These are phyloP conservation scores for Theileria parva DNA, from an alignment of 169 alveolate species.

Conservation along the genomic window DNA sequence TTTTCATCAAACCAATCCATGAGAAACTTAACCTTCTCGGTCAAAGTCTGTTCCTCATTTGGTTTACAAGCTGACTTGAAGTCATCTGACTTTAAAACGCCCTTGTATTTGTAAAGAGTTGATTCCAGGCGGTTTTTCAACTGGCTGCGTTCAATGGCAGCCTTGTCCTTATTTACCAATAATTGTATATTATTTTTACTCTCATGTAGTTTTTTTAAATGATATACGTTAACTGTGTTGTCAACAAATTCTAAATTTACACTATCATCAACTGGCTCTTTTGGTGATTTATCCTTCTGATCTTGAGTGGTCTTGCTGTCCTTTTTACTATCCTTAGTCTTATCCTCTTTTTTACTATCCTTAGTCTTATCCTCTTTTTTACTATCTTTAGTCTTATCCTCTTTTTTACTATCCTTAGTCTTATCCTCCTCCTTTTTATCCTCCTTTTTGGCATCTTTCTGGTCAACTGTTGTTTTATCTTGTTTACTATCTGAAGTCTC, in stretches of 20 bases:
- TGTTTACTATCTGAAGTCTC: constrained; percentile 4
- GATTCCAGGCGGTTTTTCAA: constrained; percentile 48
- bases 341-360: constrained; percentile 3
- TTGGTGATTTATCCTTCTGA: not conserved
- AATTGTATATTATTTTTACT: constrained; percentile 14
- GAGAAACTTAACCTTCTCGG: constrained; percentile 4
- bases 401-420: not conserved
- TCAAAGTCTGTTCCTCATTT: constrained; percentile 7
- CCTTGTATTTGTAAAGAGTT: constrained; percentile 52
- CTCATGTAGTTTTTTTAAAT: not conserved
- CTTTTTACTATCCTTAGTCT: not conserved
- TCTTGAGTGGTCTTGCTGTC: constrained; percentile 17
- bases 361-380: constrained; percentile 28
- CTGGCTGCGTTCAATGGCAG: constrained; percentile 16
- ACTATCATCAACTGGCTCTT: not conserved
- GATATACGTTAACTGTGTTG: not conserved
- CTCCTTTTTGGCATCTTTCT: constrained; percentile 6
- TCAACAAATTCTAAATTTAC: constrained; percentile 24
- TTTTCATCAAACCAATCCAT: constrained; percentile 60
- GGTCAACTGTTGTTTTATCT: not conserved
- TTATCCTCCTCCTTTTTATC: constrained; percentile 1
- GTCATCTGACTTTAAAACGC: constrained; percentile 27
- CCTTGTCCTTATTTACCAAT: constrained; percentile 23
- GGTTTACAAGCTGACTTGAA: constrained; percentile 53
- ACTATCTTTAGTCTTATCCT: constrained; percentile 26